These are phyloP conservation scores for Suillus americanus DNA, from an alignment of 768 basidiomycete genomes.

Conservation along the genomic window DNA sequence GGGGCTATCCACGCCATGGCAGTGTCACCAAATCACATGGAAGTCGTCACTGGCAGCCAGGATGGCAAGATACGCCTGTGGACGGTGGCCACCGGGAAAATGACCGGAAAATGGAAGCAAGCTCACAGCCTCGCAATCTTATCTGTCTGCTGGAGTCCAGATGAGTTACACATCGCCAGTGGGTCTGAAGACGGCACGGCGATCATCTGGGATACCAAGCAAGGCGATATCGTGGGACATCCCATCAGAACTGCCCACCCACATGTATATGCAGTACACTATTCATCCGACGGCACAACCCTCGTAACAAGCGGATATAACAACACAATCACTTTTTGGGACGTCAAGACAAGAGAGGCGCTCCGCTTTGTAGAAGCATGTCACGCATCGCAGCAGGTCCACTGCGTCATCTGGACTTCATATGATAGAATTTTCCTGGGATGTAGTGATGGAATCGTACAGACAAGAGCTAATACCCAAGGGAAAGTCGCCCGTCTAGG, in stretches of 20 bases:
- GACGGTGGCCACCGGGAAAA: not conserved
- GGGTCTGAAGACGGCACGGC: slow-evolving; percentile 1
- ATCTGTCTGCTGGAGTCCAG: slow-evolving; percentile 1
- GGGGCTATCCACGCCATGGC: not conserved
- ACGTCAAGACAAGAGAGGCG: not conserved
- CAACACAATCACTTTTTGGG: not conserved
- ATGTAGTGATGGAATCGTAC: not conserved
- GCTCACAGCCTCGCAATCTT: not conserved
- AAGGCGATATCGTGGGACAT: not conserved
- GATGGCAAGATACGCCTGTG: not conserved
- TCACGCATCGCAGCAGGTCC: not conserved
- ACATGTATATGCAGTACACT: not conserved
- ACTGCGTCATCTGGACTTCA: not conserved
- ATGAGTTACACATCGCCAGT: not conserved
- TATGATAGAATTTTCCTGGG: not conserved
- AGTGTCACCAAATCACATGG: not conserved
- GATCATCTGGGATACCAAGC: not conserved
- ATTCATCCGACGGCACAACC: not conserved
- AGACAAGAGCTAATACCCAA: not conserved
- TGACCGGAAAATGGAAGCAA: not conserved
- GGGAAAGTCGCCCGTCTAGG: not conserved
- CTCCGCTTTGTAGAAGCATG: not conserved
- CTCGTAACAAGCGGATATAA: not conserved
- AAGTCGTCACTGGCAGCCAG: not conserved
- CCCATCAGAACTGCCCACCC: not conserved